Conservation (phyloP, 176 grass and related monocot genomes). For the Aegilops sharonensis region DNA sequence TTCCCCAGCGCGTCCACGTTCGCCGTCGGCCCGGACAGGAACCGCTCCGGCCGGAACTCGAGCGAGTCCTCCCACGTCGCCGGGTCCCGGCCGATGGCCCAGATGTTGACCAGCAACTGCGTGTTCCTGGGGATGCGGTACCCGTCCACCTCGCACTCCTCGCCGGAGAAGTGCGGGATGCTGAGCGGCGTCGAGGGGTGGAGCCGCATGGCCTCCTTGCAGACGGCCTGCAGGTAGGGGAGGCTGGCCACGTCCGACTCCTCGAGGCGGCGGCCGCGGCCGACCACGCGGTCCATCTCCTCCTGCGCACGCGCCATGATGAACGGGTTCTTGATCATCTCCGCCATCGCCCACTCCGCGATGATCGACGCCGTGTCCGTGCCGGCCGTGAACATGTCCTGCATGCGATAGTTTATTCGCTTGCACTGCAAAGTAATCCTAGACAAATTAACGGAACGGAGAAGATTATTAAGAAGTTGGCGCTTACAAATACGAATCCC, state of each 20-base stretch:
- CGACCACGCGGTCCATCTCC: constrained; percentile 64
- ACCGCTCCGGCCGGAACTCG: constrained; percentile 69
- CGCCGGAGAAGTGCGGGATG: constrained; percentile 72
- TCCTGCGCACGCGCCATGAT: constrained; percentile 47
- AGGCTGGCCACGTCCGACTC: constrained; percentile 55
- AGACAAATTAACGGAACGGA: too few relatives aligned
- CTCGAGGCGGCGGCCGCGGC: constrained; percentile 45
- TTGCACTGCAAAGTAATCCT: too few relatives aligned
- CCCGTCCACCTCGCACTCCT: constrained; percentile 53
- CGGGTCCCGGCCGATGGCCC: constrained; percentile 75
- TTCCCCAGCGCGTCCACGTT: constrained; percentile 61
- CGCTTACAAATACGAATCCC: constrained; percentile 73
- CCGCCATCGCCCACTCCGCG: constrained; percentile 79
- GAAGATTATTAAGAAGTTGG: too few relatives aligned
- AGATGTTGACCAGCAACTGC: constrained; percentile 64
- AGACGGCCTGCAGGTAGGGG: constrained; percentile 67
- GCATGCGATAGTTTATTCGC: background rate
- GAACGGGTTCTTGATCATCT: constrained; percentile 59
- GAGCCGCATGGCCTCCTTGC: constrained; percentile 72
- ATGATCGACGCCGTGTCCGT: constrained; percentile 90
- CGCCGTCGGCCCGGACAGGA: constrained; percentile 24
- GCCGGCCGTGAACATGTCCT: constrained; percentile 94
- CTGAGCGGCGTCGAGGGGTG: constrained; percentile 79
- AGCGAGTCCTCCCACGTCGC: constrained; percentile 51
- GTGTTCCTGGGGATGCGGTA: constrained; percentile 58